Evolutionary conservation across 495 filamentous ascomycete species (phyloP), one percentile per base, ranked within the genome.

Genomic region (Glutinoglossum americanum): DNA sequence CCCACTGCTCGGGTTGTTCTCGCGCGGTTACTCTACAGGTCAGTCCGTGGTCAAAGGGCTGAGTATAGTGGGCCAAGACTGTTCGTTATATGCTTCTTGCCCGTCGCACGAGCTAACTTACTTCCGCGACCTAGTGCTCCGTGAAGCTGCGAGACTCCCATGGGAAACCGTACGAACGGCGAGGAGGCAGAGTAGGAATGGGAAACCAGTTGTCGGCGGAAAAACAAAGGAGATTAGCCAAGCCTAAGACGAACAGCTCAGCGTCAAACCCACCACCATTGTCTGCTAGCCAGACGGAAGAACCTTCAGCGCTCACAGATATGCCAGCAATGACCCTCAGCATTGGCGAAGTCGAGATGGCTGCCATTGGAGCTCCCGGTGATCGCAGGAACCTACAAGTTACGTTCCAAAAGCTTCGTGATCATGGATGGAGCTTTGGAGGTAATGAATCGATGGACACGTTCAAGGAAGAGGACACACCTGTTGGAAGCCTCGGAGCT

Each of bases 221-320:
- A 23, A 27, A 13, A 13, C 30, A 57, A 54, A 58, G 28, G 39
- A 60, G 28, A 39, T 27, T 60, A 9, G 30, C 54, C 1, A 58
- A 60, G 27, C 59, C 59, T 15, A 60, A 26, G 54, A 60, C 59
- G 23, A 58, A 58, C 35, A 57, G 25, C 19, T 26, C 53, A 5
- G 7, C 59, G 23, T 13, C 54, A 10, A 58, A 58, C 59, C 19
- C 17, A 17, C 54, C 25, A 1, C 9, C 17, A 27, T 9, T 15
- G 32, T 27, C n/a, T 15, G 35, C 54, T n/a, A 41, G 35, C 21
- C 35, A 41, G 33, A 21, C 21, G 11, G 54, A 8, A 15, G 35
- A 41, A 41, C 17, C n/a, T 27, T n/a, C 30, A 27, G 33, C n/a
- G 15, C 5, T 19, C 9, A 10, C 19, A 13, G n/a, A 9, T 9